Conservation (phyloP, 176 grass and related monocot genomes). For the Ananas comosus region DNA sequence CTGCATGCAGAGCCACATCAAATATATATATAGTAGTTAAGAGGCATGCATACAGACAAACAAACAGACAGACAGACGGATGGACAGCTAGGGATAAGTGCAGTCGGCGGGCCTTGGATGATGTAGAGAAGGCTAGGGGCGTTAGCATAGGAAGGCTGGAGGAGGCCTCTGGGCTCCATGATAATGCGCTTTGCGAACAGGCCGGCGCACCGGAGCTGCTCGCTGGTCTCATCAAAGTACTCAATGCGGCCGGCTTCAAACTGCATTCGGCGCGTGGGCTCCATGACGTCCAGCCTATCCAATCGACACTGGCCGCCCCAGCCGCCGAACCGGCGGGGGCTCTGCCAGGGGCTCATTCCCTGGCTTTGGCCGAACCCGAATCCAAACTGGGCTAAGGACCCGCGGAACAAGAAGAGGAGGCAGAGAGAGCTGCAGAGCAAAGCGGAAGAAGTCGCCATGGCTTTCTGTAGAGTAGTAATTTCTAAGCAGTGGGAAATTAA, state of each 20-base stretch:
- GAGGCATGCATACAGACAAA: not conserved
- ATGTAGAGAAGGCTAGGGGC: slow-evolving; percentile 34
- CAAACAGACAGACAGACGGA: not conserved
- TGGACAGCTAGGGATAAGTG: not conserved
- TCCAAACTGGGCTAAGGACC: slow-evolving; percentile 14
- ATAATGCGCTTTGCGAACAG: slow-evolving; percentile 7
- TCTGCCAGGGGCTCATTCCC: slow-evolving; percentile 11
- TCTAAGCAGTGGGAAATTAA: not conserved
- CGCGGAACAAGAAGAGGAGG: slow-evolving; percentile 12
- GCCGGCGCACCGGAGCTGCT: slow-evolving; percentile 24
- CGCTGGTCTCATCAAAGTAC: slow-evolving; percentile 33
- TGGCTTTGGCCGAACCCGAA: not conserved
- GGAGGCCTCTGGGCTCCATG: slow-evolving; percentile 31
- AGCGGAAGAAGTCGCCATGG: slow-evolving; percentile 12
- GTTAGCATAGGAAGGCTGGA: slow-evolving; percentile 26
- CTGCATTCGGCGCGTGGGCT: slow-evolving; percentile 18
- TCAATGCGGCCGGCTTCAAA: slow-evolving; percentile 33
- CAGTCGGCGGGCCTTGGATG: slow-evolving; percentile 20
- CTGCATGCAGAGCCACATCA: slow-evolving; percentile 10
- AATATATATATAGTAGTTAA: not conserved
- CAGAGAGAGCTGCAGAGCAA: slow-evolving; percentile 4
- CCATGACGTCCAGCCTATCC: slow-evolving; percentile 27
- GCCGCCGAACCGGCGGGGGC: not conserved
- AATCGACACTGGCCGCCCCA: slow-evolving; percentile 22
- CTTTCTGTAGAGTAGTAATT: not conserved